A percentile compares a stretch with the other conserved stretches of the same genome.
These are phyloP conservation scores for Calonectria pseudoturangicola DNA, from an alignment of 2,329 filamentous ascomycete species.

Conservation along the genomic window DNA sequence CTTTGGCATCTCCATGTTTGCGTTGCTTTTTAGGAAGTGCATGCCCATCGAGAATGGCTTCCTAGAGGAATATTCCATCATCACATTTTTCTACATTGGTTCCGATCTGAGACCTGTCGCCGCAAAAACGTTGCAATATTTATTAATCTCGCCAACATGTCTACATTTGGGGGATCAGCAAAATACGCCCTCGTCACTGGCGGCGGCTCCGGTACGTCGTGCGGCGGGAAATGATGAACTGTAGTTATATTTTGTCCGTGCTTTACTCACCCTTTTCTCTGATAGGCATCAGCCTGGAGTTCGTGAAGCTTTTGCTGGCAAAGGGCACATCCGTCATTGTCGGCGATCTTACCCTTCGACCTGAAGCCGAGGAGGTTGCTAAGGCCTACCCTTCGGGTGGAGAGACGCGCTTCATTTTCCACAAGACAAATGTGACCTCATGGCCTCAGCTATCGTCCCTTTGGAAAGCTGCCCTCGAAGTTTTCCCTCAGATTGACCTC, in stretches of 20 bases:
- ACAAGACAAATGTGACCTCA: slow-evolving; percentile 1
- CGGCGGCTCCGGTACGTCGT: slow-evolving; percentile 9
- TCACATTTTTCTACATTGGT: neutral
- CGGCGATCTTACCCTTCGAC: neutral
- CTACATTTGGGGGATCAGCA: neutral
- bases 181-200: slow-evolving; percentile 7
- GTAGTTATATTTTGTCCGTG: neutral
- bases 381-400: neutral
- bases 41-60: neutral
- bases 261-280: neutral
- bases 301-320: slow-evolving; percentile 2
- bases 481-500: slow-evolving; percentile 6
- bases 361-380: slow-evolving; percentile 9
- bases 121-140: neutral
- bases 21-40: slow-evolving; percentile 8
- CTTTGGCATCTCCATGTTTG: neutral
- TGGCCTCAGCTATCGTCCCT: slow-evolving; percentile 2
- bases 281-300: slow-evolving; percentile 1
- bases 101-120: neutral
- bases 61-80: neutral
- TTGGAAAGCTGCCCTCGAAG: neutral
- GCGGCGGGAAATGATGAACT: neutral
- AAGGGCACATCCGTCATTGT: slow-evolving; percentile 4
- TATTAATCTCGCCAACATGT: slow-evolving; percentile 10
- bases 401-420: slow-evolving; percentile 7